phyloP scores from a whole-genome alignment of 768 basidiomycete genomes.

The Rhodotorula diobovata region DNA sequence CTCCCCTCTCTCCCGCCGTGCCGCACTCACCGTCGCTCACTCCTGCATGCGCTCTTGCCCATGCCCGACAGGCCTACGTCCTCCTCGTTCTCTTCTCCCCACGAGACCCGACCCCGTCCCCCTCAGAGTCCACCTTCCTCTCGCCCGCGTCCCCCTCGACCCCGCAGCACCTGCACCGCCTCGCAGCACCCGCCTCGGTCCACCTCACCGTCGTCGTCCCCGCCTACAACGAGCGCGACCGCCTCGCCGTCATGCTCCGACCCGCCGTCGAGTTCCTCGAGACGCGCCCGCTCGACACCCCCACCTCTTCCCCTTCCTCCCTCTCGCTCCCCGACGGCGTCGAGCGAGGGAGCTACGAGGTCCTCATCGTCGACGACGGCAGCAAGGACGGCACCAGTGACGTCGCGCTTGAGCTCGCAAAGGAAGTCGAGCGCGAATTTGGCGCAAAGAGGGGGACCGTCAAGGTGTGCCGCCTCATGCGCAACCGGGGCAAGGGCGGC shows the following conservation, averaged over 20 bases:
- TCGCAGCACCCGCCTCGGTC: constrained; percentile 55
- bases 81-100: constrained; percentile 72
- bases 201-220: constrained; percentile 80
- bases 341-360: constrained; percentile 54
- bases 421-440: constrained; percentile 49
- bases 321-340: neutral
- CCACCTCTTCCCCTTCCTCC: neutral
- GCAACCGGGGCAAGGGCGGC: constrained; percentile 87
- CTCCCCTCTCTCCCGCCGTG: neutral
- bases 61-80: constrained; percentile 58
- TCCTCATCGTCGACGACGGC: constrained; percentile 87
- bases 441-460: constrained; percentile 56
- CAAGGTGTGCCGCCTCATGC: constrained; percentile 68
- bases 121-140: constrained; percentile 68
- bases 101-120: constrained; percentile 57
- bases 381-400: constrained; percentile 69
- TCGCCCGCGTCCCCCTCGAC: constrained; percentile 56
- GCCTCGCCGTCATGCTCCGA: constrained; percentile 77
- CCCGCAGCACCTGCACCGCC: constrained; percentile 55
- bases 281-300: constrained; percentile 51
- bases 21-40: neutral
- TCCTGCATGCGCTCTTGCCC: too few relatives aligned
- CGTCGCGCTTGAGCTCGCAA: constrained; percentile 62
- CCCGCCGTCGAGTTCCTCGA: constrained; percentile 58
- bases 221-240: constrained; percentile 82